Conservation (phyloP, 441 rosid species). For the Raphanus hybrid region DNA sequence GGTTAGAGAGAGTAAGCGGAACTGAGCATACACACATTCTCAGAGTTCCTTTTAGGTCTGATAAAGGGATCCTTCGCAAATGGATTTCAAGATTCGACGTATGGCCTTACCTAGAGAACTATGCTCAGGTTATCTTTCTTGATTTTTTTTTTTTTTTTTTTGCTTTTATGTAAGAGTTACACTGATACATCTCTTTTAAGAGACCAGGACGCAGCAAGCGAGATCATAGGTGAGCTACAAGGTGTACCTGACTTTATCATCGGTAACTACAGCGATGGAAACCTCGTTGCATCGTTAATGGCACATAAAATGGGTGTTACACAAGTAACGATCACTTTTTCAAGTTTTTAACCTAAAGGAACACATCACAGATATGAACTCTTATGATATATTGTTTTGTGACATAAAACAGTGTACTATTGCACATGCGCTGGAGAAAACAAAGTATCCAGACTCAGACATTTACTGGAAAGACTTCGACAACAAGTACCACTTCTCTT, state of each 20-base stretch:
- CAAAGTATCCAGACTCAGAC: conserved; percentile 97
- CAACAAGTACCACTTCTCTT: conserved; percentile 88
- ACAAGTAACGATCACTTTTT: conserved; percentile 51
- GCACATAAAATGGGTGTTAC: conserved; percentile 92
- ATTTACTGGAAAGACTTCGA: conserved; percentile 93
- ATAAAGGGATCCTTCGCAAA: conserved; percentile 82
- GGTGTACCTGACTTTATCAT: conserved; percentile 87
- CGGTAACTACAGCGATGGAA: conserved; percentile 98
- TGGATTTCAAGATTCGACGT: conserved; percentile 99
- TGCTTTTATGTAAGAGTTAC: background rate
- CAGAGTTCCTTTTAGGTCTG: conserved; percentile 93
- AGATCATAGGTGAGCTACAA: conserved; percentile 80
- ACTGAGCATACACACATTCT: conserved; percentile 83
- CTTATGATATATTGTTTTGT: conserved; percentile 2
- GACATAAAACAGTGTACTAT: conserved; percentile 79
- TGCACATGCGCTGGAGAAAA: conserved; percentile 99
- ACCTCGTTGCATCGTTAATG: conserved; percentile 92
- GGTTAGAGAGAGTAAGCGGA: conserved; percentile 93
- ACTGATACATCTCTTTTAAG: background rate
- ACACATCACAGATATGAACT: conserved; percentile 9
- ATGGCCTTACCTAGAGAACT: conserved; percentile 96
- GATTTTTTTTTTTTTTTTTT: background rate
- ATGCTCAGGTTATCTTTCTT: conserved; percentile 63
- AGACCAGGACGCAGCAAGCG: conserved; percentile 82
- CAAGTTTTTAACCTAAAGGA: background rate